Base-by-base conservation (phyloP, 169 alveolate genomes). In the Babesia ovata region DNA sequence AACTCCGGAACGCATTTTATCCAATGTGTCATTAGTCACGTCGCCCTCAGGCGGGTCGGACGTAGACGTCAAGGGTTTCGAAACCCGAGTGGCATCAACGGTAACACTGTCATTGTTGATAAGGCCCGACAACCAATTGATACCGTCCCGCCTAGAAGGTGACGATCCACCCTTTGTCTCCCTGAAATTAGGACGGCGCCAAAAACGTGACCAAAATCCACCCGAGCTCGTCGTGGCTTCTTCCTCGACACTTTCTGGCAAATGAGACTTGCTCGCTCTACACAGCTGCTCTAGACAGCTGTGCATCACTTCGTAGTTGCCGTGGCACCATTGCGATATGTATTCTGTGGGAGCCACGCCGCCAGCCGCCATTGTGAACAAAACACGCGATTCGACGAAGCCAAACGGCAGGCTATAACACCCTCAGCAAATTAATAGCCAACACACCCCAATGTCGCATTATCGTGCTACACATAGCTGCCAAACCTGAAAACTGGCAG, bases 241-340 rank as follows among this genome's bases (percentile, higher is more conserved):
- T 3, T 19, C 29, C 14, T 29, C 33, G 29, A 19, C 8, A 19
- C 17, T 29, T 8, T 44, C 70, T 16, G 70, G 7, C 42, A 61
- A 14, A 29, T 36, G 46, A 7, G 53, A 17, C 13, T 67, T 24
- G 8, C 33, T 48, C 0, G 75, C 75, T 19, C 9, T 39, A 19
- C 54, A 21, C 22, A 60, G 65, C 84, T 73, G 75, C 48, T 44
- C n/a, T 26, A 77, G 24, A 19, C 84, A 69, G 24, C 81, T 39
- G 65, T 79, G 70, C n/a, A 79, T 72, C 63, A 79, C 44, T 24
- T 79, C 87, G 53, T 79, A 79, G 62, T 79, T 70, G 22, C 87
- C 87, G 36, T 67, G 56, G 67, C 70, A 79, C 87, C 87, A 79
- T 46, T 79, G 83, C 24, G 75, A 39, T n/a, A 72, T 22, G 60